A percentile compares a stretch with the other conserved stretches of the same genome.
Conservation (phyloP, 2,329 filamentous ascomycete genomes). For the Tolypocladium paradoxum region DNA sequence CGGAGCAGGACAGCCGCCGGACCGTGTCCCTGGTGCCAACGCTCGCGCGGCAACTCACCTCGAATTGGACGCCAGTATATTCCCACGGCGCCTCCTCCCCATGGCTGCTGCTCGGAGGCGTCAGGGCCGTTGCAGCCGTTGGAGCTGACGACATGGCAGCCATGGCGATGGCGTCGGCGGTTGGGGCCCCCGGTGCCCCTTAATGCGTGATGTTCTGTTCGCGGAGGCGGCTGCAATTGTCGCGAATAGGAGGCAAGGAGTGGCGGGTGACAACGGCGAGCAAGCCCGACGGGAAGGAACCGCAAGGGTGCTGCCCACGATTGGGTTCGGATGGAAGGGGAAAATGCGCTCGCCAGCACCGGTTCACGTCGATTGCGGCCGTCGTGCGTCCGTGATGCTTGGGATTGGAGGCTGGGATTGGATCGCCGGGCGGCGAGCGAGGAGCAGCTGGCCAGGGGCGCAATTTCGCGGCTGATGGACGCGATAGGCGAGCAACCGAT, state of each 20-base stretch:
- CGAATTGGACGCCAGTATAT: constrained; percentile 18
- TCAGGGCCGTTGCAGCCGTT: constrained; percentile 35
- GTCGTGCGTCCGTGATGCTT: not conserved
- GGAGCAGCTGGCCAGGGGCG: not conserved
- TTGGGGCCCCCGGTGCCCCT: constrained; percentile 17
- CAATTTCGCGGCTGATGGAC: not conserved
- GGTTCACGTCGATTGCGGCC: not conserved
- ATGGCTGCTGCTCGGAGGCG: constrained; percentile 38
- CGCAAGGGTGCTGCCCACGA: not conserved
- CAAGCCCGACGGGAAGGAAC: not conserved
- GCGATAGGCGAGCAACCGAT: not conserved
- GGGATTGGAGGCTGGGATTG: not conserved
- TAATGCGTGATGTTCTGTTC: constrained; percentile 4
- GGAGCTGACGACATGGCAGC: constrained; percentile 38
- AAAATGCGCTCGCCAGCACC: not conserved
- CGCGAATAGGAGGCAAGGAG: not conserved
- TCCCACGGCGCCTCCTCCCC: constrained; percentile 36
- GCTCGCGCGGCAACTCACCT: constrained; percentile 22
- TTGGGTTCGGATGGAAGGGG: not conserved
- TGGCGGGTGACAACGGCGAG: not conserved
- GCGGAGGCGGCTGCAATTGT: not conserved
- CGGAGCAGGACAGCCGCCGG: not conserved
- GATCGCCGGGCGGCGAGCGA: not conserved
- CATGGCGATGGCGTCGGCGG: constrained; percentile 25
- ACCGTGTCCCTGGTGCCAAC: not conserved